A percentile compares a stretch with the other conserved stretches of the same genome.
These are phyloP conservation scores for Haplosporangium gracile DNA, from an alignment of 192 early-diverging fungal species.

Conservation along the genomic window DNA sequence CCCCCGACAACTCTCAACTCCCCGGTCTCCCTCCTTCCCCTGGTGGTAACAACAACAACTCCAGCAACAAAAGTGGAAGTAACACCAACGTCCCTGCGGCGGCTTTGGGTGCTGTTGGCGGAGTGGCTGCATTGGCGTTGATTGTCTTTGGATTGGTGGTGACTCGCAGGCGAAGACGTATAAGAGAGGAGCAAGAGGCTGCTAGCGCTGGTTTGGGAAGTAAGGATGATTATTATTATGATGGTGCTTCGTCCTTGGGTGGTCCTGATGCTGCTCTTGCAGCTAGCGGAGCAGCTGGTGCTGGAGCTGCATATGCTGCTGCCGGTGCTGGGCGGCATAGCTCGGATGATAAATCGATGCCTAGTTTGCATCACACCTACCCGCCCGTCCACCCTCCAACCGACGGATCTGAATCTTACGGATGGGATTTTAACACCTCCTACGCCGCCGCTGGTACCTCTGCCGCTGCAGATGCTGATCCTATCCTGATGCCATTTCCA, in stretches of 20 bases:
- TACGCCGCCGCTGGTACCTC: neutral
- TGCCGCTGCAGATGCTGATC: neutral
- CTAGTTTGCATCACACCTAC: neutral
- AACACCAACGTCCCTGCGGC: constrained; percentile 27
- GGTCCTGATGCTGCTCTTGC: constrained; percentile 4
- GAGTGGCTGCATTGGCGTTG: constrained; percentile 38
- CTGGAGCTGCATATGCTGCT: neutral
- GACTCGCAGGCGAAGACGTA: constrained; percentile 22
- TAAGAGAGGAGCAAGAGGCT: constrained; percentile 11
- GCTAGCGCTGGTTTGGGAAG: constrained; percentile 11
- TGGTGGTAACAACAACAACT: neutral
- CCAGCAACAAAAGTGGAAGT: neutral
- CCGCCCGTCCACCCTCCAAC: neutral
- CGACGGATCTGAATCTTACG: neutral
- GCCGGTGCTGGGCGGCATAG: neutral
- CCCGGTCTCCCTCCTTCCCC: constrained; percentile 16
- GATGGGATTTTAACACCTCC: constrained; percentile 1
- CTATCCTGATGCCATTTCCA: constrained; percentile 19
- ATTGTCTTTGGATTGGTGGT: constrained; percentile 52
- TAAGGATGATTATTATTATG: constrained; percentile 19
- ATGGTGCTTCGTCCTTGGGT: neutral
- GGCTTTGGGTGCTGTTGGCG: constrained; percentile 28
- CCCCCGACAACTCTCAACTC: constrained; percentile 14
- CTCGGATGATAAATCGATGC: neutral
- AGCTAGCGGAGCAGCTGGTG: constrained; percentile 2